These are phyloP conservation scores for Lactarius psammicola DNA, from an alignment of 768 basidiomycete species.

Conservation along the genomic window DNA sequence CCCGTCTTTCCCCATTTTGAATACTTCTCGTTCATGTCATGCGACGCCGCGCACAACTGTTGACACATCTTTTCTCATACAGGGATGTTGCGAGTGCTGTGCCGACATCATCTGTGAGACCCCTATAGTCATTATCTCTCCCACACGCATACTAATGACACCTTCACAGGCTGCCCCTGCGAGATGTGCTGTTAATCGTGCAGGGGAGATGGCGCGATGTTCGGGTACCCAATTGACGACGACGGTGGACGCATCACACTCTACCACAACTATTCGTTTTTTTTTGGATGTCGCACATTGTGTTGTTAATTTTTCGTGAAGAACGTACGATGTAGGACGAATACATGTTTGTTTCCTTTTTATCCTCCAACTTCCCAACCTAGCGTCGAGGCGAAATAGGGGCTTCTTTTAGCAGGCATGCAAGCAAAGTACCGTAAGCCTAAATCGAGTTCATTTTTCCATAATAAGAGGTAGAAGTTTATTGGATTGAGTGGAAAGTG, in stretches of 20 bases:
- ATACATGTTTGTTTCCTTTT: background rate
- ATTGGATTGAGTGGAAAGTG: too few species aligned
- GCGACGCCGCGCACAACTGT: background rate
- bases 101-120: slow-evolving; percentile 69
- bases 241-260: background rate
- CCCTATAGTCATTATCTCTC: slow-evolving; percentile 1
- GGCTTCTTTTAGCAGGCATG: too few species aligned
- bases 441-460: too few species aligned
- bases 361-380: background rate
- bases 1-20: background rate
- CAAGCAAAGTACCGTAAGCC: too few species aligned
- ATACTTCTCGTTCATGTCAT: background rate
- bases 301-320: background rate
- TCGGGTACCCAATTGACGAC: too few species aligned
- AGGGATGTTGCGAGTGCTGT: slow-evolving; percentile 70
- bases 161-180: slow-evolving; percentile 65
- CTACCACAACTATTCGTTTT: background rate
- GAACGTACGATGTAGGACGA: background rate
- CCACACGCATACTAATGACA: slow-evolving; percentile 8
- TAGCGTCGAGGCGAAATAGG: background rate
- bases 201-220: background rate
- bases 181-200: slow-evolving; percentile 64
- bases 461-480: too few species aligned
- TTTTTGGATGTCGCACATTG: background rate
- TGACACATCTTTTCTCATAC: slow-evolving; percentile 7